phyloP scores from a whole-genome alignment of 305 asterid species.

The Rubia tinctorum region DNA sequence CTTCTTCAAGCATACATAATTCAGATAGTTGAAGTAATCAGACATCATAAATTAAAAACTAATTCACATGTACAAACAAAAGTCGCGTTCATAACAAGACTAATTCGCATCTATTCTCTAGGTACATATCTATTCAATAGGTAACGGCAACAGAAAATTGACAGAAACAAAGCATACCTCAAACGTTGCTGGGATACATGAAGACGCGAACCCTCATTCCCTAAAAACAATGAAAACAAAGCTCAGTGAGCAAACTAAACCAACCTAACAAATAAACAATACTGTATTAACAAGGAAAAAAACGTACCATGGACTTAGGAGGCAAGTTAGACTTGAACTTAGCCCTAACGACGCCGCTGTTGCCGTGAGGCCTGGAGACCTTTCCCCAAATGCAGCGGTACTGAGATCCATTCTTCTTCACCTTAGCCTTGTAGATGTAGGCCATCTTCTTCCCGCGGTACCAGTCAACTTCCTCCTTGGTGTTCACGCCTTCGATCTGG shows the following conservation, averaged over 20 bases:
- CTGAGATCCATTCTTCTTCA: constrained; percentile 76
- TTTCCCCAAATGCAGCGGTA: constrained; percentile 97
- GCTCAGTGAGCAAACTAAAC: neutral
- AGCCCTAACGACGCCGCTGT: constrained; percentile 82
- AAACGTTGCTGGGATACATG: constrained; percentile 83
- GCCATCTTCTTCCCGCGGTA: constrained; percentile 83
- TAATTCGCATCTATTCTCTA: no score
- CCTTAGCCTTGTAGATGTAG: constrained; percentile 90
- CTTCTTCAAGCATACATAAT: no score
- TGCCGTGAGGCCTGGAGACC: constrained; percentile 79
- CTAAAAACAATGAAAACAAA: constrained; percentile 23
- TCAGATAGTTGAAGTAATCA: no score
- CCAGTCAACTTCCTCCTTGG: constrained; percentile 88
- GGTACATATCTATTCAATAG: no score
- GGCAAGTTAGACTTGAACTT: constrained; percentile 87
- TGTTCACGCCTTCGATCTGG: constrained; percentile 91
- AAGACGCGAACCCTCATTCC: constrained; percentile 78
- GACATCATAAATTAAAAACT: no score
- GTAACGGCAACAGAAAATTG: neutral
- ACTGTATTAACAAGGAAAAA: neutral
- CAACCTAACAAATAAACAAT: neutral
- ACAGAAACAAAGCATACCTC: constrained; percentile 28
- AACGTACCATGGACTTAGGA: constrained; percentile 68
- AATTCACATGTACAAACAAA: no score
- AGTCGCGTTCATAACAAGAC: no score